Evolutionary conservation across 2,329 filamentous ascomycete genomes (phyloP), one percentile per base, ranked within the genome.

Genomic region (Fusarium tanahbumbuense): DNA sequence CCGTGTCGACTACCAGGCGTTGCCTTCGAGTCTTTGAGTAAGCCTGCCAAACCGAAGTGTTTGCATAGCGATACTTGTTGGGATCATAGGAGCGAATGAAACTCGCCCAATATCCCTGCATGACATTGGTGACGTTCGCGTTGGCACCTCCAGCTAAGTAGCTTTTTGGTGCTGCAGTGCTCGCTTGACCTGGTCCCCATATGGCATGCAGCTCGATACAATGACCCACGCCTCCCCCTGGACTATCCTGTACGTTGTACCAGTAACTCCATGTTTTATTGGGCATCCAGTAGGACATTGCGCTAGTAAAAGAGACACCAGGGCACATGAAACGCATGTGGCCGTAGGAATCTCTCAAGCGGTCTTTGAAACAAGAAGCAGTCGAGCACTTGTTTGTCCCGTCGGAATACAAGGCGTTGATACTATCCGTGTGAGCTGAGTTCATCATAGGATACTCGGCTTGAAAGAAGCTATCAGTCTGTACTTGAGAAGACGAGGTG

Each of bases 91-190:
- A 83, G 28, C 85, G 81, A 64, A 94, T 88, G 75, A 94, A 94
- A 67, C 89, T 92, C 2, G 88, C 87, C 91, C 91, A 94, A 77
- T 93, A 94, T 0, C 83, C 85, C 74, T 93, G 89, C 34, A 92
- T 85, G 0, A 91, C 79, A 0, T 86, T 81, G 2, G 91, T 83
- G 8, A 91, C 87, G 0, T 75, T 74, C 5, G 81, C 84, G 72
- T 93, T 93, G 12, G 78, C 78, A 10, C 80, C 82, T 5, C 81
- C 82, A 1, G 80, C 75, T 10, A 76, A 76, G 71, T 92, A 93
- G 46, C 86, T 37, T 1, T 37, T 89, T 4, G 74, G 72, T 0
- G 90, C n/a, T n/a, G n/a, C n/a, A n/a, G n/a, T n/a, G n/a, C n/a
- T n/a, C n/a, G n/a, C 28, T 73, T 89, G 86, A 7, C 84, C 80